Conservation (phyloP, 2,329 filamentous ascomycete species). For the Curvularia sp. region DNA sequence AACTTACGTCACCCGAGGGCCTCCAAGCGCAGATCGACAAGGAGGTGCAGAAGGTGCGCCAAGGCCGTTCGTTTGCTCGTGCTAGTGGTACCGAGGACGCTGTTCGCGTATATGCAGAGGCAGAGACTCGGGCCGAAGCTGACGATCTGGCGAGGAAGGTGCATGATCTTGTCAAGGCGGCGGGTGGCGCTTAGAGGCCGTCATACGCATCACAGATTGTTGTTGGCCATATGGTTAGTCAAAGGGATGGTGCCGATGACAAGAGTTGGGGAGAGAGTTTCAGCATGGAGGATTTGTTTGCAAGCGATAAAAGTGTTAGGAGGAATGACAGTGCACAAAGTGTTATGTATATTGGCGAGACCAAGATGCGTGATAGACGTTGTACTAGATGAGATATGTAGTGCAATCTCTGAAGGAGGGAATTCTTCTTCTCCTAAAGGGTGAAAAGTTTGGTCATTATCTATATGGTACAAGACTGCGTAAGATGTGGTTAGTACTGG, state of each 20-base stretch:
- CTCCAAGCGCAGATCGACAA: slow-evolving; percentile 87
- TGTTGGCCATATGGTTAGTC: neutral
- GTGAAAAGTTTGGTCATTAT: too few relatives aligned
- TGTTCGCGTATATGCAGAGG: slow-evolving; percentile 94
- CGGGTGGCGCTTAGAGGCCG: slow-evolving; percentile 33
- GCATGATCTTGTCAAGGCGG: slow-evolving; percentile 70
- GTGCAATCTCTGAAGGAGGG: too few relatives aligned
- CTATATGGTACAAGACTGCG: too few relatives aligned
- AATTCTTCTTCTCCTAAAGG: too few relatives aligned
- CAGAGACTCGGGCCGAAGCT: slow-evolving; percentile 84
- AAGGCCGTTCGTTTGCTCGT: slow-evolving; percentile 87
- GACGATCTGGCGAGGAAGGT: slow-evolving; percentile 90
- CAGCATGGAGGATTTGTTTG: slow-evolving; percentile 3
- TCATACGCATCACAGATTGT: neutral
- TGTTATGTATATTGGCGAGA: too few relatives aligned
- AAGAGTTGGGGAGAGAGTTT: neutral
- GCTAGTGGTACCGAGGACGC: slow-evolving; percentile 96
- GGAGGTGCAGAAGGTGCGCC: slow-evolving; percentile 87
- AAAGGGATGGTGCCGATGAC: neutral
- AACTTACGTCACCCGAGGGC: slow-evolving; percentile 78
- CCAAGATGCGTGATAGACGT: too few relatives aligned
- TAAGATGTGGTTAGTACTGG: too few relatives aligned
- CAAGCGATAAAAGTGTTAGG: neutral
- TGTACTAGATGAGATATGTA: too few relatives aligned
- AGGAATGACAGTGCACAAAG: neutral